Base-by-base conservation (phyloP, 1,284 basidiomycete genomes). In the Ceratobasidium sp. region DNA sequence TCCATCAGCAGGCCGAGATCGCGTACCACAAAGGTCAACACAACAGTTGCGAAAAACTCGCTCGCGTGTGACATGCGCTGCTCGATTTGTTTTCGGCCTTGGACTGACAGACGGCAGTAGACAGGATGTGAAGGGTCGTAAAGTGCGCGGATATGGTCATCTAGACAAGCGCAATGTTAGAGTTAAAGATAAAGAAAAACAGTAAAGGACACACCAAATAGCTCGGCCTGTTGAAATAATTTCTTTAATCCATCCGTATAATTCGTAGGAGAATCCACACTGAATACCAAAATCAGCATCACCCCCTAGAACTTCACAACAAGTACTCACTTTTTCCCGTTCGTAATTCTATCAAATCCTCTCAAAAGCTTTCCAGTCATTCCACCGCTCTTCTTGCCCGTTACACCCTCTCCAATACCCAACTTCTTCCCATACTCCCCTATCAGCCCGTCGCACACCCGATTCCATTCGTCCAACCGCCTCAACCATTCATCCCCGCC, bases 1-100 rank as follows among this genome's bases (percentile, higher is more conserved):
- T 98, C 97, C 80, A 98, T 87, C 76, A 98, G 86, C 80, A 80
- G 60, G 82, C 78, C 85, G 13, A 87, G 77, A 76, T 89, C 88
- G 64, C 93, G 91, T 81, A 99, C 89, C 79, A 99, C 94, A 83
- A 98, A 98, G 10, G 94, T 94, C 75, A 98, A 87, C 58, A 99
- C 89, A 75, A 98, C 95, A 54, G 89, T 92, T 6, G 92, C 92
- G 80, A 98, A 95, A 84, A 99, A 99, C 81, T 98, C 95, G 20
- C 94, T 95, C 7, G 90, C 88, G 76, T 92, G 90, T 80, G 89
- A 90, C 74, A 99, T 87, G 81, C 91, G 92, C 78, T 87, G 85
- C 82, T 97, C 94, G 73, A 95, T 88, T 13, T 88, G 87, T 42
- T 82, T 81, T 76, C 91, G 91, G 75, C 92, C 82, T 76, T 93